Base-by-base conservation (phyloP, 371 early-diverging fungal species). In the Zopfochytrium polystomum region DNA sequence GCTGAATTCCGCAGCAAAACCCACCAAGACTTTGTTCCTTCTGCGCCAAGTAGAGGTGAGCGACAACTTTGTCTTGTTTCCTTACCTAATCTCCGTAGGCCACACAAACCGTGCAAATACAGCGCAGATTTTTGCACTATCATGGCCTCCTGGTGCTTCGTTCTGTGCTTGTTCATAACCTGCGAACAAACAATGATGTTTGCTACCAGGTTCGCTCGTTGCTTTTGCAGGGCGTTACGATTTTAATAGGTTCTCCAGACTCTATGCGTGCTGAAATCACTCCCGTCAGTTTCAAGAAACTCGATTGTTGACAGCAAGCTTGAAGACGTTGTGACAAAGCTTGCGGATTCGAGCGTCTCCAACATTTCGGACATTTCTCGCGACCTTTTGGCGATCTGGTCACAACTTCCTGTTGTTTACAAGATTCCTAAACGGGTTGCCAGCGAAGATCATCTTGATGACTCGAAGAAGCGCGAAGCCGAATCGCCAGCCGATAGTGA, bases 351-450 rank as follows among this genome's bases (percentile, higher is more conserved):
- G 48, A 45, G 30, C 18, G 11, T 20, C 32, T 26, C 22, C n/a
- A 56, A 5, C 3, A 32, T 30, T 29, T 30, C 18, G 26, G 11
- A n/a, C 13, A 13, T 1, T n/a, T 26, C 52, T 26, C 13, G 35
- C 1, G 22, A 79, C 65, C 66, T 83, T 15, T 51, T 81, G 18
- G 76, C 73, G 50, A 65, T 52, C 23, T 84, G 83, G 83, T 48
- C 67, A 29, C 43, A 61, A 5, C 66, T 81, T 27, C 63, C 69
- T 22, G 68, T 57, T n/a, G 80, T 79, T 9, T 84, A 82, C 46
- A 77, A 76, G 54, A 84, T 84, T 27, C 84, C 84, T 4, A 84
- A 84, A 56, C n/a, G 30, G 31, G 0, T 11, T n/a, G 46, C 20
- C 31, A 15, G 23, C 31, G 13, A 13, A 2, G 1, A 1, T 4